phyloP scores from a whole-genome alignment of 306 rosid genomes.

The Castanea mollissima region DNA sequence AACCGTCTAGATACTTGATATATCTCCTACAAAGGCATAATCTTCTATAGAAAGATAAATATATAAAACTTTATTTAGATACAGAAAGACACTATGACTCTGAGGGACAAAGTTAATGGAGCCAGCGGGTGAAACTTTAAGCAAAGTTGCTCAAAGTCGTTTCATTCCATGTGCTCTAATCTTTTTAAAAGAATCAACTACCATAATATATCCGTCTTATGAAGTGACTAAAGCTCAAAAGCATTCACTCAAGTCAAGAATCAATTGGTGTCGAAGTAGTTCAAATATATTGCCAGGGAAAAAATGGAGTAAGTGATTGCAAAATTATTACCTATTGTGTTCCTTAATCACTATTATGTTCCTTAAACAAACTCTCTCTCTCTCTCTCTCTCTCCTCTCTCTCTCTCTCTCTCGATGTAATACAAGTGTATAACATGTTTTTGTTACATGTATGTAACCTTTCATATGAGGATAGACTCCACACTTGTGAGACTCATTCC shows the following conservation, averaged over 20 bases:
- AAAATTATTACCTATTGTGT: background rate
- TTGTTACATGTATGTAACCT: too few species aligned
- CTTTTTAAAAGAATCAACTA: background rate
- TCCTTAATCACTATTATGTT: background rate
- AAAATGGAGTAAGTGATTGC: background rate
- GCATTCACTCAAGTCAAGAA: background rate
- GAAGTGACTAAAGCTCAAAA: background rate
- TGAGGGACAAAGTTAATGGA: background rate
- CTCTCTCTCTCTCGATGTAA: too few species aligned
- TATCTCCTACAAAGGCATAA: background rate
- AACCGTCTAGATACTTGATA: background rate
- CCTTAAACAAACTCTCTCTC: background rate
- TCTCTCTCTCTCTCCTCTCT: background rate
- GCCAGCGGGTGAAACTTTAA: background rate
- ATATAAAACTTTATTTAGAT: background rate
- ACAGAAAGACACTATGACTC: background rate
- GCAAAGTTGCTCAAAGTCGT: constrained; percentile 1
- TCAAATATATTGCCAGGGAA: background rate
- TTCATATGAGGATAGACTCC: too few species aligned
- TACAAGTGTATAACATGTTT: too few species aligned
- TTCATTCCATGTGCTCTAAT: background rate
- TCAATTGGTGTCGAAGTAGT: background rate
- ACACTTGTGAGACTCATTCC: too few species aligned
- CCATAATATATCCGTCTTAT: background rate
- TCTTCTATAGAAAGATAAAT: background rate